Conservation (phyloP, 768 basidiomycete species). For the Boletales sp. region DNA sequence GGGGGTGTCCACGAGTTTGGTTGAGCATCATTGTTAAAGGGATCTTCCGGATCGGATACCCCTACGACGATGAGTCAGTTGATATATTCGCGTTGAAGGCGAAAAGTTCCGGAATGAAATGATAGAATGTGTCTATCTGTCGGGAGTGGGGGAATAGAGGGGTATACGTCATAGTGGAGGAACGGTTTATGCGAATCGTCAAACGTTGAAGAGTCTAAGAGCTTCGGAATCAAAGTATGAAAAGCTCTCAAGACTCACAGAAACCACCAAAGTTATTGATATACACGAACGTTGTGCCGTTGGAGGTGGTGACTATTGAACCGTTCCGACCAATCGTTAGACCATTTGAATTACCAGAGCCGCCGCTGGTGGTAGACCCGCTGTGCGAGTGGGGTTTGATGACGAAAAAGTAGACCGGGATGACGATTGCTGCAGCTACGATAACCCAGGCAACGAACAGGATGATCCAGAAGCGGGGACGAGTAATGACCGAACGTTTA, state of each 20-base stretch:
- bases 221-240: not conserved
- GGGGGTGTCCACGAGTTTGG: slow-evolving; percentile 80
- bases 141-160: not conserved
- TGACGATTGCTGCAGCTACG: slow-evolving; percentile 36
- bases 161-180: not conserved
- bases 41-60: slow-evolving; percentile 64
- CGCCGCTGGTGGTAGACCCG: not conserved
- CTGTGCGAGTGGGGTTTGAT: slow-evolving; percentile 19
- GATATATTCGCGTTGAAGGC: not conserved
- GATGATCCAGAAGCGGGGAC: slow-evolving; percentile 28
- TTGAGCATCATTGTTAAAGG: slow-evolving; percentile 71
- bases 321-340: slow-evolving; percentile 60
- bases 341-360: slow-evolving; percentile 3
- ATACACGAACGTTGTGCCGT: slow-evolving; percentile 76
- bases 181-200: not conserved
- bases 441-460: slow-evolving; percentile 26
- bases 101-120: slow-evolving; percentile 1
- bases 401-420: slow-evolving; percentile 38
- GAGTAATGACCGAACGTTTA: slow-evolving; percentile 16
- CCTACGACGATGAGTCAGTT: slow-evolving; percentile 35
- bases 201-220: not conserved
- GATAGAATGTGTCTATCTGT: not conserved
- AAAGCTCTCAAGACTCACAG: slow-evolving; percentile 42
- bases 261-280: slow-evolving; percentile 72
- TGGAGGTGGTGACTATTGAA: slow-evolving; percentile 54